Evolutionary conservation across 83 land plant genomes (phyloP), one percentile per base, ranked within the genome.

Genomic region (Picea mariana): DNA sequence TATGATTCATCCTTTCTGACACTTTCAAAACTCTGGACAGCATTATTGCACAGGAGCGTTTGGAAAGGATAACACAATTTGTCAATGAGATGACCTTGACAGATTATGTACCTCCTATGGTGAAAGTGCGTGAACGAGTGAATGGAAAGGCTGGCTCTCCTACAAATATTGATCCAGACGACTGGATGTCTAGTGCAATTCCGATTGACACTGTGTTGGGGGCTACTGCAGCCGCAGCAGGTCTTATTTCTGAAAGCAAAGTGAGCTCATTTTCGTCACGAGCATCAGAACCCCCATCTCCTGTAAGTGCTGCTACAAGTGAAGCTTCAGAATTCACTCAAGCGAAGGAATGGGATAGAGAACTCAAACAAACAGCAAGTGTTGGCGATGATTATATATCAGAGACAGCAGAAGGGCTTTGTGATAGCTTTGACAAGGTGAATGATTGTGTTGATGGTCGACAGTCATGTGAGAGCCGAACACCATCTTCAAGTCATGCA

Each of bases 21-120:
- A 20, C 23, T 58, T 59, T 60, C 67, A 34, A 78, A 11, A 18
- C 18, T 42, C 42, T 23, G 79, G 42, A 65, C 95, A 98, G 99
- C 81, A 98, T 98, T 63, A 92, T 98, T 82, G 92, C 99, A 68
- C 99, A 98, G 86, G 99, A 98, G 87, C 97, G 99, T 21, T 82
- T 98, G 79, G 95, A 98, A 40, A 85, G 99, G 77, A 94, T 98
- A 79, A 96, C 99, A 58, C 88, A 94, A 69, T 94, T 91, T 84
- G 93, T 94, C 64, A 90, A 64, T 75, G 97, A 96, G 75, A 89
- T 98, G 89, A 64, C 93, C 24, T 81, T 91, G 49, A 65, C 80
- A 77, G 92, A 93, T 68, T 63, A 62, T 55, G 31, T 84, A 52
- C 91, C 97, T 26, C 90, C 90, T 66, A 77, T 64, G 69, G 67